Evolutionary conservation across 306 rosid genomes (phyloP).

Genomic region (Datisca glomerata): DNA sequence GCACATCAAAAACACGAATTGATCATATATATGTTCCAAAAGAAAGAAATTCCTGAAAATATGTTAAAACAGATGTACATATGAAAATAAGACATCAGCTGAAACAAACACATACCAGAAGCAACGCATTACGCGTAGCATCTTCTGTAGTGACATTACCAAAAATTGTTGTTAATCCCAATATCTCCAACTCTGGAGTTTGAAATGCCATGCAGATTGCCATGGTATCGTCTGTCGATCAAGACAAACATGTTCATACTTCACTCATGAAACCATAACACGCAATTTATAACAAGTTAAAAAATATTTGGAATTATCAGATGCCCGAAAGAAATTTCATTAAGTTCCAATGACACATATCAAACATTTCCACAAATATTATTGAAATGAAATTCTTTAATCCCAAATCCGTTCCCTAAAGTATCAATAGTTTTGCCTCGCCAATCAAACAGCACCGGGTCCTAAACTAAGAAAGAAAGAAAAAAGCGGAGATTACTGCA

Average conservation of each 20-base stretch:
- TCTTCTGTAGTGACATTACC: slow-evolving; percentile 59
- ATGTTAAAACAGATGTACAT: slow-evolving; percentile 6
- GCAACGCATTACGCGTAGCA: slow-evolving; percentile 79
- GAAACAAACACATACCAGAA: slow-evolving; percentile 54
- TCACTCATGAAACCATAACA: not conserved
- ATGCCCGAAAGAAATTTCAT: no score
- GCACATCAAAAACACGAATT: slow-evolving; percentile 32
- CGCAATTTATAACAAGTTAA: no score
- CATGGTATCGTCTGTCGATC: slow-evolving; percentile 70
- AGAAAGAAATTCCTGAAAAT: slow-evolving; percentile 2
- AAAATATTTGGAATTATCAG: no score
- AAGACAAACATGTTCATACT: not conserved
- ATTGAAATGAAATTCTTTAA: no score
- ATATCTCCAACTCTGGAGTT: slow-evolving; percentile 50
- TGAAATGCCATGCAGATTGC: slow-evolving; percentile 89
- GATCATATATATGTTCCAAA: slow-evolving; percentile 36
- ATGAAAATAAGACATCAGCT: slow-evolving; percentile 2
- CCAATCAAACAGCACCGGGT: no score
- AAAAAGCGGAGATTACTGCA: no score
- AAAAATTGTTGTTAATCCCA: slow-evolving; percentile 72
- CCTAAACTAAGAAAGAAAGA: no score
- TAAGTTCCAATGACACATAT: no score
- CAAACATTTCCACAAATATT: no score
- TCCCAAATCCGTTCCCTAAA: no score
- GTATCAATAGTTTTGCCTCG: no score